Conservation (phyloP, 2,329 filamentous ascomycete species). For the Talaromyces sp. region DNA sequence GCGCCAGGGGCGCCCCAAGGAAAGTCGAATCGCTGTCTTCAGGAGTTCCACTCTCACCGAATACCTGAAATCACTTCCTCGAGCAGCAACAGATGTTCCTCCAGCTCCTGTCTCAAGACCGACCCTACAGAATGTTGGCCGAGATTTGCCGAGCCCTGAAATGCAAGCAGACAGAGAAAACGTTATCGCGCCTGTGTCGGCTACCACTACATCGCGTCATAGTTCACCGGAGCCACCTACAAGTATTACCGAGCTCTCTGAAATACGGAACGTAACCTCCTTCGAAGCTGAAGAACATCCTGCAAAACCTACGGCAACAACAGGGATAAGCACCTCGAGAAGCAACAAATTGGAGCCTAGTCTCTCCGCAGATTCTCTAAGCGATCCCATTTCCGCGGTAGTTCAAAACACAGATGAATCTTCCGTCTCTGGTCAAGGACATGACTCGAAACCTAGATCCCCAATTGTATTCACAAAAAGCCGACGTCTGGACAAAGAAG, state of each 20-base stretch:
- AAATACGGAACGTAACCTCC: not conserved
- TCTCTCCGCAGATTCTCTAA: not conserved
- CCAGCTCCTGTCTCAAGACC: not conserved
- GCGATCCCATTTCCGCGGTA: no score
- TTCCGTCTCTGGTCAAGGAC: not conserved
- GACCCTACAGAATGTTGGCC: not conserved
- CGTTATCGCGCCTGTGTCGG: not conserved
- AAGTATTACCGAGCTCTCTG: not conserved
- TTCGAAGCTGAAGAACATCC: not conserved
- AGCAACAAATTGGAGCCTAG: not conserved
- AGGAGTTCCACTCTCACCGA: slow-evolving; percentile 23
- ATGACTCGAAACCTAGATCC: not conserved
- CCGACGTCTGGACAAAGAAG: slow-evolving; percentile 29
- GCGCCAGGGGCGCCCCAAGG: slow-evolving; percentile 34
- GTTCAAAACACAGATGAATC: not conserved
- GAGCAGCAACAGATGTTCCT: not conserved
- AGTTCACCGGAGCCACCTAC: not conserved
- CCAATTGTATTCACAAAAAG: slow-evolving; percentile 10
- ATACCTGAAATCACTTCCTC: slow-evolving; percentile 6
- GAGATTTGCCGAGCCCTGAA: not conserved
- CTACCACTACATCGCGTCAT: not conserved
- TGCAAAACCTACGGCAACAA: not conserved
- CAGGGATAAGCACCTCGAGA: not conserved
- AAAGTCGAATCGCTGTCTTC: slow-evolving; percentile 38
- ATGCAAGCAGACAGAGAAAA: not conserved